Evolutionary conservation across 2,329 filamentous ascomycete genomes (phyloP).

Genomic region (Hypoxylon sp.): DNA sequence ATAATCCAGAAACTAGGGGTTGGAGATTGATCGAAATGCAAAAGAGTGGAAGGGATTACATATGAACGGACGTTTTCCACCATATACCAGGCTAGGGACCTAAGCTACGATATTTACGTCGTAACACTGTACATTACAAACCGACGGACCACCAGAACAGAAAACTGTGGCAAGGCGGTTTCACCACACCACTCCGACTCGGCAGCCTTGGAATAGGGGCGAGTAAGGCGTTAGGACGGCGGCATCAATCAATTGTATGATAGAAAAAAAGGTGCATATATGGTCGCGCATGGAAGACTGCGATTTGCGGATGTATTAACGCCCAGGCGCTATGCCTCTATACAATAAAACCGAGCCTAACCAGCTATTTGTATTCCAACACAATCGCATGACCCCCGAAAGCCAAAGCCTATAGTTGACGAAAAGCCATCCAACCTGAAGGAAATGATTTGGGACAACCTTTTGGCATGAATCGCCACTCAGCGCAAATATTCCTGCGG

Average conservation of each 20-base stretch:
- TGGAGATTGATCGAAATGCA: slow-evolving; percentile 99
- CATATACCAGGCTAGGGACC: slow-evolving; percentile 12
- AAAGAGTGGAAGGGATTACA: slow-evolving; percentile 94
- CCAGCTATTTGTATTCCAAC: not conserved
- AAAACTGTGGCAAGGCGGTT: slow-evolving; percentile 38
- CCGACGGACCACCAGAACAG: slow-evolving; percentile 38
- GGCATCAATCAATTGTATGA: slow-evolving; percentile 46
- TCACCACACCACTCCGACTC: slow-evolving; percentile 50
- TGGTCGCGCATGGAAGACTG: slow-evolving; percentile 34
- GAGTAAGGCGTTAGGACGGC: slow-evolving; percentile 38
- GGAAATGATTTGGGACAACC: not conserved
- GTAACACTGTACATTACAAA: slow-evolving; percentile 50
- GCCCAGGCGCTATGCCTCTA: slow-evolving; percentile 20
- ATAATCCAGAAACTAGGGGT: slow-evolving; percentile 94
- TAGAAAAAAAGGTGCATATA: slow-evolving; percentile 49
- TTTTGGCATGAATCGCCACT: not conserved
- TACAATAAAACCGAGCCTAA: slow-evolving; percentile 13
- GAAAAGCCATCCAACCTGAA: not conserved
- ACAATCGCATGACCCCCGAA: not conserved
- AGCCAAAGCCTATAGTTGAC: not conserved
- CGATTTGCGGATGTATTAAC: slow-evolving; percentile 21
- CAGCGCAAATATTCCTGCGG: too few relatives aligned
- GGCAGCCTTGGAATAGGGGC: slow-evolving; percentile 45
- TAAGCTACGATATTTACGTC: slow-evolving; percentile 44
- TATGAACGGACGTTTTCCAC: slow-evolving; percentile 55